These are phyloP conservation scores for Bocquillonia castaneifolia DNA, from an alignment of 441 rosid species.

Conservation along the genomic window DNA sequence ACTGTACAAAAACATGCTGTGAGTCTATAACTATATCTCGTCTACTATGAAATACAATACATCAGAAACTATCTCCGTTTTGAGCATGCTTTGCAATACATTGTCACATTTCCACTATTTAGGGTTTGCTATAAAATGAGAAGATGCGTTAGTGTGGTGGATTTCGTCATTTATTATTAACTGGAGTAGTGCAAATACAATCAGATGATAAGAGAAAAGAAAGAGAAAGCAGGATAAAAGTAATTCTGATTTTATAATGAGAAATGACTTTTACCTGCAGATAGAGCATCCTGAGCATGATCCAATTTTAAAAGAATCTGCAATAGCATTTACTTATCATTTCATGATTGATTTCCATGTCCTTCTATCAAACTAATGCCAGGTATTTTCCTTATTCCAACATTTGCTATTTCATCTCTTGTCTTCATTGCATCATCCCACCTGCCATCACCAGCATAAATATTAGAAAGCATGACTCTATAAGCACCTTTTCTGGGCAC, in stretches of 20 bases:
- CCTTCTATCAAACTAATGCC: constrained; percentile 56
- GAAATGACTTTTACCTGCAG: constrained; percentile 9
- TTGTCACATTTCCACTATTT: not conserved
- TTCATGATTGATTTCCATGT: constrained; percentile 8
- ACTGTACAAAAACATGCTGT: not conserved
- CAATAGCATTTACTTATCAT: not conserved
- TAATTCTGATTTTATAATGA: not conserved
- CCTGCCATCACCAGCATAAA: constrained; percentile 66
- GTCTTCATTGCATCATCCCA: constrained; percentile 64
- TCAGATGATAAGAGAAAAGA: not conserved
- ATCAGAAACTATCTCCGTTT: not conserved
- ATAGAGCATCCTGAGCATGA: not conserved
- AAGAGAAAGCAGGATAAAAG: not conserved
- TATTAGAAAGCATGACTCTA: constrained; percentile 71
- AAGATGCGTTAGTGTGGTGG: not conserved
- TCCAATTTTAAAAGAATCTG: not conserved
- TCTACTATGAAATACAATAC: not conserved
- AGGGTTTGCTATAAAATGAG: not conserved
- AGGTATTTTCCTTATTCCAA: constrained; percentile 40
- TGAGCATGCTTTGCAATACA: not conserved
- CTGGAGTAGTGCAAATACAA: not conserved
- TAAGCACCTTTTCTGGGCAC: constrained; percentile 57
- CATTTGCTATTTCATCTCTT: constrained; percentile 40
- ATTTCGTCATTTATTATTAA: not conserved
- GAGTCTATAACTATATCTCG: not conserved